phyloP scores from a whole-genome alignment of 345 rosid genomes.

The Microthlaspi erraticum region DNA sequence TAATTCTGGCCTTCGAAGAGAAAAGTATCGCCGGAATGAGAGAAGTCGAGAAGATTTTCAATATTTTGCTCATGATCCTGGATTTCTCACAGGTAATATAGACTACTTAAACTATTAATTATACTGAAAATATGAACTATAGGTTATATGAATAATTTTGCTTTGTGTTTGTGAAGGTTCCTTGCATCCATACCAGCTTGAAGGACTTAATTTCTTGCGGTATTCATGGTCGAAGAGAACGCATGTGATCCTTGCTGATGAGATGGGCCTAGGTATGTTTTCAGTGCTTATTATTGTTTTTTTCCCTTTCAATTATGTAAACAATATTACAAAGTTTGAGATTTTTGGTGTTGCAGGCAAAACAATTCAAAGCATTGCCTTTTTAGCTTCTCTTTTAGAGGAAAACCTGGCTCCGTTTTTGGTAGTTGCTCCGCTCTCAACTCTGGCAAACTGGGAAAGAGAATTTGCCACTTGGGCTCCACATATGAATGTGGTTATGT shows the following conservation, averaged over 20 bases:
- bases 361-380: slow-evolving; percentile 93
- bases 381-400: slow-evolving; percentile 78
- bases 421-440: slow-evolving; percentile 93
- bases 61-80: slow-evolving; percentile 69
- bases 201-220: slow-evolving; percentile 84
- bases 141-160: slow-evolving; percentile 25
- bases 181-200: slow-evolving; percentile 83
- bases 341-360: slow-evolving; percentile 62
- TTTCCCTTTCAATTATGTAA: background rate
- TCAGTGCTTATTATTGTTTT: background rate
- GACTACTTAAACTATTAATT: slow-evolving; percentile 13
- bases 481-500: slow-evolving; percentile 96
- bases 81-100: slow-evolving; percentile 75
- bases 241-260: slow-evolving; percentile 93
- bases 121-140: background rate
- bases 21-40: slow-evolving; percentile 52
- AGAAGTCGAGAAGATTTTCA: slow-evolving; percentile 63
- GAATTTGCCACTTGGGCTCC: slow-evolving; percentile 97
- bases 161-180: slow-evolving; percentile 59
- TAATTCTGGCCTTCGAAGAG: slow-evolving; percentile 58
- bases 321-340: background rate
- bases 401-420: slow-evolving; percentile 64
- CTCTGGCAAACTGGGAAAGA: slow-evolving; percentile 91
- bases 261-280: slow-evolving; percentile 88
- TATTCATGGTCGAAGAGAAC: slow-evolving; percentile 86